Percentiles rank a stretch among this genome's conserved stretches.
Evolutionary conservation across 2,329 filamentous ascomycete species (phyloP).

Genomic region (Trichoderma simmonsii): DNA sequence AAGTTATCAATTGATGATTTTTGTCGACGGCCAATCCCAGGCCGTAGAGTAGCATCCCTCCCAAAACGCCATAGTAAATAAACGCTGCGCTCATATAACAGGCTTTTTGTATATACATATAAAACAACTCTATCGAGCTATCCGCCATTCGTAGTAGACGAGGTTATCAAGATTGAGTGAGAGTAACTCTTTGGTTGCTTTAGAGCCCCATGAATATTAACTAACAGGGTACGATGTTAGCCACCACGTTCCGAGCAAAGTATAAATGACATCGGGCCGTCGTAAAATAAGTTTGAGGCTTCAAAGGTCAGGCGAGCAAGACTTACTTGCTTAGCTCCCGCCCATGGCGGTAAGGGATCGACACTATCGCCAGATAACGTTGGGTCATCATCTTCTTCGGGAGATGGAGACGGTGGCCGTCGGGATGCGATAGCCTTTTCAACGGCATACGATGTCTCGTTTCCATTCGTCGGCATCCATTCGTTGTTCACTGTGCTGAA

Average conservation of each 20-base stretch:
- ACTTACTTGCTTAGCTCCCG: constrained; percentile 8
- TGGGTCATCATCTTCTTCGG: neutral
- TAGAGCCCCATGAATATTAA: neutral
- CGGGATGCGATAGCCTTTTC: neutral
- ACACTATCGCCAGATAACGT: neutral
- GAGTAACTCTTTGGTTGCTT: neutral
- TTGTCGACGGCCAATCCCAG: neutral
- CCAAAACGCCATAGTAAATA: neutral
- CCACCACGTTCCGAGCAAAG: neutral
- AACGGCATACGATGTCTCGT: neutral
- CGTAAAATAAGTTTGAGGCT: neutral
- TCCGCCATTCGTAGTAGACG: neutral
- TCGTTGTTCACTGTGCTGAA: neutral
- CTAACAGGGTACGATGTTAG: neutral
- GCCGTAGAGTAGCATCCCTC: neutral
- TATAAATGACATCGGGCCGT: neutral
- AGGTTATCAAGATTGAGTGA: neutral
- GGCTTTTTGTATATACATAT: neutral
- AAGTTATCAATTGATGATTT: neutral
- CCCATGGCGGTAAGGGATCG: neutral
- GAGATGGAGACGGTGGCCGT: neutral
- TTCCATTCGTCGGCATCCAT: neutral
- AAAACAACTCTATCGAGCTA: neutral
- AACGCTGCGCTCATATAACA: constrained; percentile 1
- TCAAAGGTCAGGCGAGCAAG: neutral